A percentile compares a stretch with the other conserved stretches of the same genome.
Conservation (phyloP, 768 basidiomycete species). For the Leccinum aurantiacum region DNA sequence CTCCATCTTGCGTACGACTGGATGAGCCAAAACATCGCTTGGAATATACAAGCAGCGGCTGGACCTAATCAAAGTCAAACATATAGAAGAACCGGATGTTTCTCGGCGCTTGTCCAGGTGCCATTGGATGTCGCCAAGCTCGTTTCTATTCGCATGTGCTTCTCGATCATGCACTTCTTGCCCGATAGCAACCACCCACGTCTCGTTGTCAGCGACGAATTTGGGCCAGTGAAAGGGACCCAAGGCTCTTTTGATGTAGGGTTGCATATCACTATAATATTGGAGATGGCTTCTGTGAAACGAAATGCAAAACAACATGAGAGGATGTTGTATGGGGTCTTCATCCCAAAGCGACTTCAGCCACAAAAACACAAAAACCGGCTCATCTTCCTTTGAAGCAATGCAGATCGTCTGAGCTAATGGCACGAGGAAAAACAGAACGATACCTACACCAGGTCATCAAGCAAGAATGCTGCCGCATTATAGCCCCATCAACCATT, state of each 20-base stretch:
- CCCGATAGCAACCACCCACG: not conserved
- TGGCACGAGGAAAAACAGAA: not conserved
- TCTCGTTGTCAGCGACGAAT: not conserved
- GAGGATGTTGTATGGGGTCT: not conserved
- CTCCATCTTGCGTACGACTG: not conserved
- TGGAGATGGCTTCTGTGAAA: not conserved
- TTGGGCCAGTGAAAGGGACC: not conserved
- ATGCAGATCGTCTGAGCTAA: not conserved
- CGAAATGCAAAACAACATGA: not conserved
- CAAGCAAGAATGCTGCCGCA: not conserved
- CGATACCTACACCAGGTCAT: not conserved
- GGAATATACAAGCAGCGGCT: not conserved
- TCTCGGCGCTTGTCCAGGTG: not conserved
- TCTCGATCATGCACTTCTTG: not conserved
- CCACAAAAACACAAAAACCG: not conserved
- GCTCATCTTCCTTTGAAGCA: not conserved
- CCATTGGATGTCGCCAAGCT: not conserved
- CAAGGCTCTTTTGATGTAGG: not conserved
- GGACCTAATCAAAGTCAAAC: not conserved
- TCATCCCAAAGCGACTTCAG: not conserved
- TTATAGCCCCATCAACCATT: not conserved
- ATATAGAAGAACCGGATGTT: not conserved
- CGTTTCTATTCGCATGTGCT: not conserved
- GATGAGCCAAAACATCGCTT: not conserved
- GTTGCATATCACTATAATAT: not conserved